Evolutionary conservation across 1,284 basidiomycete genomes (phyloP).

Genomic region (Coniophora puteana): DNA sequence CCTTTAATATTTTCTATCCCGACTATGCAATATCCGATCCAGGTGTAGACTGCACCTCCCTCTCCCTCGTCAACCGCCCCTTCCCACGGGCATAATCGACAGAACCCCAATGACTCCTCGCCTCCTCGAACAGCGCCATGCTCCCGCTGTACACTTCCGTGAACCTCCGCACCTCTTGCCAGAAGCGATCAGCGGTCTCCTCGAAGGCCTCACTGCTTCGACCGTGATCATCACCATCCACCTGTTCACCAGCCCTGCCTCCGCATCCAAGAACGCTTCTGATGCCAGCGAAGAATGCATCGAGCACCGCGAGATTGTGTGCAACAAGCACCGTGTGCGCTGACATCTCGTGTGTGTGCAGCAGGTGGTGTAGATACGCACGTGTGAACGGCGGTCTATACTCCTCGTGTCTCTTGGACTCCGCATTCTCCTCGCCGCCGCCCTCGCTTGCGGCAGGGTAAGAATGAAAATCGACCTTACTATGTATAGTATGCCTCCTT

Average conservation of each 20-base stretch:
- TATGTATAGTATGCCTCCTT: conserved; percentile 42
- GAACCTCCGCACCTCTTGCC: conserved; percentile 50
- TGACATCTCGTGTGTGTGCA: conserved; percentile 85
- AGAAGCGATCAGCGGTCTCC: conserved; percentile 29
- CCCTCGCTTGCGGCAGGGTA: not conserved
- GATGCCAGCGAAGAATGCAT: conserved; percentile 58
- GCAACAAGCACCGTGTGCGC: conserved; percentile 67
- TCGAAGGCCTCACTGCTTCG: no score
- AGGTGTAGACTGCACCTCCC: conserved; percentile 6
- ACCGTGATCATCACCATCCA: conserved; percentile 1
- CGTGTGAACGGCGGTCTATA: conserved; percentile 46
- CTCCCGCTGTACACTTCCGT: conserved; percentile 46
- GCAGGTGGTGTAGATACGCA: conserved; percentile 79
- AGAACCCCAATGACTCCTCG: conserved; percentile 49
- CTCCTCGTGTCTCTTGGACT: conserved; percentile 14
- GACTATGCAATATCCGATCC: not conserved
- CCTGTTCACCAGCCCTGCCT: not conserved
- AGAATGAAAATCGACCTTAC: conserved; percentile 37
- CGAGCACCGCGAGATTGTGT: conserved; percentile 70
- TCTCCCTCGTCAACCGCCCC: conserved; percentile 22
- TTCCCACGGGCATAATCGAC: conserved; percentile 45
- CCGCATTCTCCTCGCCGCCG: conserved; percentile 7
- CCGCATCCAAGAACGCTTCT: conserved; percentile 38
- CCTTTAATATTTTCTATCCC: no score
- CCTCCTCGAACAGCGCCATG: conserved; percentile 45